phyloP scores from a whole-genome alignment of 257 asterid genomes.

The Lavandula angustifolia region DNA sequence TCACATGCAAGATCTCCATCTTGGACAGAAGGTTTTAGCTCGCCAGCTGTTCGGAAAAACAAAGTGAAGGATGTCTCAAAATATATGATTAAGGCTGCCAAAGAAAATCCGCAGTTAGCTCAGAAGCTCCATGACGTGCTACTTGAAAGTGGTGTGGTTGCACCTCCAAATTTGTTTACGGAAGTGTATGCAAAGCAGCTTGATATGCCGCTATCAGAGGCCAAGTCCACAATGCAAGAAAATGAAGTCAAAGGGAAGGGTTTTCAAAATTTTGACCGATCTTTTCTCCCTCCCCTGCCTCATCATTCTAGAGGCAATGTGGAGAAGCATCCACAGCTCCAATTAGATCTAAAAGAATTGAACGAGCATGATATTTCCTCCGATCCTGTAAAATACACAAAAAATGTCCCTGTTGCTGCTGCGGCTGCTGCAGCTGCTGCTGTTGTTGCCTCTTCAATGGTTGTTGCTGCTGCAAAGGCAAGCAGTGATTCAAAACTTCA shows the following conservation, averaged over 20 bases:
- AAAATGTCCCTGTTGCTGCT: conserved; percentile 77
- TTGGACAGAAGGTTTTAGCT: conserved; percentile 97
- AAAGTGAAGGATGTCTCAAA: conserved; percentile 91
- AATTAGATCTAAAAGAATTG: conserved; percentile 40
- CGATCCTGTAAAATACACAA: conserved; percentile 45
- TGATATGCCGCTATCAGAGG: conserved; percentile 39
- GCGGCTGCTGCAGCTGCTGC: conserved; percentile 92
- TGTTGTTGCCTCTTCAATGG: conserved; percentile 94
- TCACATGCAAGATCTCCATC: conserved; percentile 93
- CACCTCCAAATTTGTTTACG: conserved; percentile 85
- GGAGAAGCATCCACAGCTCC: conserved; percentile 42
- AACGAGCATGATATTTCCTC: conserved; percentile 40
- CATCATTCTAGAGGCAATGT: conserved; percentile 49
- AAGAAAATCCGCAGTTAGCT: conserved; percentile 91
- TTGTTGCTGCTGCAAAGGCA: conserved; percentile 71
- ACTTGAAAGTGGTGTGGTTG: conserved; percentile 93
- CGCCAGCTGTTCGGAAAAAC: conserved; percentile 80
- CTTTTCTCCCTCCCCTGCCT: conserved; percentile 81
- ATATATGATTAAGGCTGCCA: conserved; percentile 94
- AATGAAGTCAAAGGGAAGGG: conserved; percentile 41
- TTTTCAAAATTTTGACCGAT: conserved; percentile 41
- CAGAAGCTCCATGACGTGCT: conserved; percentile 94
- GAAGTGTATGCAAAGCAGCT: conserved; percentile 65
- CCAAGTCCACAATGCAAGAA: conserved; percentile 42
- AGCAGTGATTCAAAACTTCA: conserved; percentile 53